Conservation (phyloP, 208 protist genomes). For the Trypanosoma melophagium region DNA sequence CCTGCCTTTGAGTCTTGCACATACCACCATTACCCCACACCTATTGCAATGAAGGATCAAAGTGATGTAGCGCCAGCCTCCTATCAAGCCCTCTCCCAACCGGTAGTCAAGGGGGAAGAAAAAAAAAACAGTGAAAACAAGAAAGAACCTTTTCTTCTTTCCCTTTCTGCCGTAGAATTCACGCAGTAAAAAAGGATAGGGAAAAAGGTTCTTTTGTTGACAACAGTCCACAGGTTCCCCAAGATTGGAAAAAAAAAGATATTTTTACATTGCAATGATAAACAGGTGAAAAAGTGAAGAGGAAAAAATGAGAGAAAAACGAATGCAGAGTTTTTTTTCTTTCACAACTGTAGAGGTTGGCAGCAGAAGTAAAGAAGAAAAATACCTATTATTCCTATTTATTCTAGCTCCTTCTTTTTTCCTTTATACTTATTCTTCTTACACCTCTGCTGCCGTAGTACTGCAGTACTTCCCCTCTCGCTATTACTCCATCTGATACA, state of each 20-base stretch:
- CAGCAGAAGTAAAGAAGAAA: too few species aligned
- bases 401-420: constrained; percentile 8
- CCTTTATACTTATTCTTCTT: constrained; percentile 4
- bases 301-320: too few species aligned
- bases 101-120: too few species aligned
- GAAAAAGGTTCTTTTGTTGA: neutral
- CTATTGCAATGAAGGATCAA: too few species aligned
- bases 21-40: too few species aligned
- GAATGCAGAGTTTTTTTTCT: too few species aligned
- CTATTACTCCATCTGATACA: neutral
- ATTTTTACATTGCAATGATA: neutral
- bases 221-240: constrained; percentile 1
- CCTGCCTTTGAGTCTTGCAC: too few species aligned
- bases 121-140: neutral
- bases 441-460: neutral
- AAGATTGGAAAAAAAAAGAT: constrained; percentile 24
- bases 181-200: constrained; percentile 6
- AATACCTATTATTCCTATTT: neutral
- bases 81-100: too few species aligned
- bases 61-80: too few species aligned
- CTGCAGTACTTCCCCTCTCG: neutral
- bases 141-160: neutral
- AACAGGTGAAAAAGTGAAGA: too few species aligned
- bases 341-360: too few species aligned
- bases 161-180: neutral